Evolutionary conservation across 371 early-diverging fungal genomes (phyloP).

Genomic region (Fennellomyces sp.): DNA sequence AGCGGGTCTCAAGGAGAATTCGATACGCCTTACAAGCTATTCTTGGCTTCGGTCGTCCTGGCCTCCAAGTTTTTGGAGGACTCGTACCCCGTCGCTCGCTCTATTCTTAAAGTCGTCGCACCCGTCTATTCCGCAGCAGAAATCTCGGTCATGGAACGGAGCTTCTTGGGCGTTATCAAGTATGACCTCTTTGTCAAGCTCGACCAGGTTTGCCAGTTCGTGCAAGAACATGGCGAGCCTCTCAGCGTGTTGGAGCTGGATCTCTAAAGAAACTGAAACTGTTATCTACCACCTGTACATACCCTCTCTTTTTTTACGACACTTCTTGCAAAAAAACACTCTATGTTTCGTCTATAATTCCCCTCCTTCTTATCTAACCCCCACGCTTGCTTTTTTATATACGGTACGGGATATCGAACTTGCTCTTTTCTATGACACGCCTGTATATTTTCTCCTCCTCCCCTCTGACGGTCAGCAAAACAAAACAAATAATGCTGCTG

Average conservation of each 20-base stretch:
- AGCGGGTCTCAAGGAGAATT: slow-evolving; percentile 68
- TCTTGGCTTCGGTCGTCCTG: slow-evolving; percentile 70
- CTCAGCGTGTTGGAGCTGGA: slow-evolving; percentile 15
- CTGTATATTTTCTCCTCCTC: background rate
- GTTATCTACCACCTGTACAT: background rate
- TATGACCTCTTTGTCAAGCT: slow-evolving; percentile 21
- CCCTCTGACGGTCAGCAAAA: background rate
- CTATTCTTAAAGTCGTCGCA: slow-evolving; percentile 34
- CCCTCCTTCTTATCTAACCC: background rate
- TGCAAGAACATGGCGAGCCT: slow-evolving; percentile 22
- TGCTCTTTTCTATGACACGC: background rate
- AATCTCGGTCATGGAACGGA: slow-evolving; percentile 57
- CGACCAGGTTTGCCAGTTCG: slow-evolving; percentile 17
- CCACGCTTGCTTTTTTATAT: background rate
- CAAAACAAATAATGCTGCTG: slow-evolving; percentile 4
- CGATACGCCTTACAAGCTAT: slow-evolving; percentile 77
- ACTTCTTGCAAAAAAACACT: background rate
- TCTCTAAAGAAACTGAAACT: background rate
- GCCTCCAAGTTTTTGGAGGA: slow-evolving; percentile 74
- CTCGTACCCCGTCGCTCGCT: slow-evolving; percentile 35
- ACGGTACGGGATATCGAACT: slow-evolving; percentile 5
- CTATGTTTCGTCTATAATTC: background rate
- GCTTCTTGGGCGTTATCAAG: slow-evolving; percentile 38
- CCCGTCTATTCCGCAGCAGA: slow-evolving; percentile 62
- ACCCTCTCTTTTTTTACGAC: background rate